phyloP scores from a whole-genome alignment of 805 yeast genomes.

The Wickerhamiella shivajii region DNA sequence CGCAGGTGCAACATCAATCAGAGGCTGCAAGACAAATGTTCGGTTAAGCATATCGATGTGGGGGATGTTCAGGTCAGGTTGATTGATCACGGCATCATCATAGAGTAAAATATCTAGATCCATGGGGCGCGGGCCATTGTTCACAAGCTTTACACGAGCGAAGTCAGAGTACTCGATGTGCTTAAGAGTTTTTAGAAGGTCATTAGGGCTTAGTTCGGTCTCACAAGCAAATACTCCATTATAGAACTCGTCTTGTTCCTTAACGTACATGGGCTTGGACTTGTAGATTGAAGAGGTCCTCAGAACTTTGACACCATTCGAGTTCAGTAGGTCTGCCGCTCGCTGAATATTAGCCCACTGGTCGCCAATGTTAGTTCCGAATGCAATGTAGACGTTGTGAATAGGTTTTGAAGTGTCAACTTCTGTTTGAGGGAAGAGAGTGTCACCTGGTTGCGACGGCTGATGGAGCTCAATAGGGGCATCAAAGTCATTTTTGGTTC shows the following conservation, averaged over 20 bases:
- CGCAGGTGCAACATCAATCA: slow-evolving; percentile 65
- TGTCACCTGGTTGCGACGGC: slow-evolving; percentile 2
- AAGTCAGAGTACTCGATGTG: slow-evolving; percentile 62
- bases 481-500: slow-evolving; percentile 33
- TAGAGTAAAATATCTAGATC: slow-evolving; percentile 79
- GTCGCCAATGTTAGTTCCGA: slow-evolving; percentile 80
- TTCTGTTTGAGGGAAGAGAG: slow-evolving; percentile 16
- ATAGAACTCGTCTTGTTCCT: slow-evolving; percentile 64
- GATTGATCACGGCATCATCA: slow-evolving; percentile 41
- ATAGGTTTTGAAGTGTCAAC: slow-evolving; percentile 5
- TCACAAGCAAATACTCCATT: slow-evolving; percentile 65
- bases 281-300: slow-evolving; percentile 67
- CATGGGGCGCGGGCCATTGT: slow-evolving; percentile 84
- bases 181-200: slow-evolving; percentile 47
- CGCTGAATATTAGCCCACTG: slow-evolving; percentile 43
- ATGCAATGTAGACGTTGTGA: slow-evolving; percentile 60
- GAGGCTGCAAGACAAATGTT: slow-evolving; percentile 77
- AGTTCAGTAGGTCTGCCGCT: slow-evolving; percentile 38
- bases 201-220: slow-evolving; percentile 52
- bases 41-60: slow-evolving; percentile 82
- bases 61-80: slow-evolving; percentile 54
- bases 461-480: background rate
- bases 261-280: slow-evolving; percentile 84
- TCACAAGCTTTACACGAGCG: slow-evolving; percentile 58
- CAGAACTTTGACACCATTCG: slow-evolving; percentile 32